phyloP scores from a whole-genome alignment of 2,329 filamentous ascomycete genomes.

The Fonsecaea multimorphosa region DNA sequence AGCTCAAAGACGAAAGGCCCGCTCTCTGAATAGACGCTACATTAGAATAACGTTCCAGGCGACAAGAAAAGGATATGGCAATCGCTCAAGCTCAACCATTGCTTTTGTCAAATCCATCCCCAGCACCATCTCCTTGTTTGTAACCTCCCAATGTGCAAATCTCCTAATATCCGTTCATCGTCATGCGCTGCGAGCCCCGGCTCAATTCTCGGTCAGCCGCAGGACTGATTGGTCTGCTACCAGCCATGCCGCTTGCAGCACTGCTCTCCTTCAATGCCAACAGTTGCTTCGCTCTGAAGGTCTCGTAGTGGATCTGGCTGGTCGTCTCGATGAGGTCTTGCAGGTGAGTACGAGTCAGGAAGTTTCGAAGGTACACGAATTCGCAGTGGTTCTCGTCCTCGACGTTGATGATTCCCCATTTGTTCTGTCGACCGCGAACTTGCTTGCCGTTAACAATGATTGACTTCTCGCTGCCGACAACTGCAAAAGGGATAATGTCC shows the following conservation, averaged over 20 bases:
- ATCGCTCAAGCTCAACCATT: slow-evolving; percentile 31
- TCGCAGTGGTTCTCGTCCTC: slow-evolving; percentile 99
- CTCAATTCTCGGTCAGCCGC: slow-evolving; percentile 93
- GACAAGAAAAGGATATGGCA: slow-evolving; percentile 29
- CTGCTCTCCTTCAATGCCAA: slow-evolving; percentile 98
- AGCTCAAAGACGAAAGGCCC: slow-evolving; percentile 37
- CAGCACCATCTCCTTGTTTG: slow-evolving; percentile 14
- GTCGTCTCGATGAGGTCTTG: slow-evolving; percentile 99
- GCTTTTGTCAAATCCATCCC: slow-evolving; percentile 30
- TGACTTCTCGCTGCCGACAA: slow-evolving; percentile 96
- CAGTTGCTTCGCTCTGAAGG: slow-evolving; percentile 98
- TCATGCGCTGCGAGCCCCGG: slow-evolving; percentile 95
- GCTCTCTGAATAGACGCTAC: slow-evolving; percentile 38
- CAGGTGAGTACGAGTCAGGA: slow-evolving; percentile 95
- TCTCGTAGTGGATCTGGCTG: slow-evolving; percentile 99
- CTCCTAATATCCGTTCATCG: slow-evolving; percentile 92
- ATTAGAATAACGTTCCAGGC: slow-evolving; percentile 29
- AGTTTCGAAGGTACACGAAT: slow-evolving; percentile 97
- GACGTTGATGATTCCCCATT: slow-evolving; percentile 99
- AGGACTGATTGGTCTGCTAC: slow-evolving; percentile 92
- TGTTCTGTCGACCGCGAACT: slow-evolving; percentile 96
- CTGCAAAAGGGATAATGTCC: slow-evolving; percentile 95
- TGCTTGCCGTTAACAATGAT: slow-evolving; percentile 98
- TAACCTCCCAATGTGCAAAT: slow-evolving; percentile 13
- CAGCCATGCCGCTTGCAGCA: slow-evolving; percentile 72